Evolutionary conservation across 345 rosid species (phyloP).

Genomic region (Citrus medica): DNA sequence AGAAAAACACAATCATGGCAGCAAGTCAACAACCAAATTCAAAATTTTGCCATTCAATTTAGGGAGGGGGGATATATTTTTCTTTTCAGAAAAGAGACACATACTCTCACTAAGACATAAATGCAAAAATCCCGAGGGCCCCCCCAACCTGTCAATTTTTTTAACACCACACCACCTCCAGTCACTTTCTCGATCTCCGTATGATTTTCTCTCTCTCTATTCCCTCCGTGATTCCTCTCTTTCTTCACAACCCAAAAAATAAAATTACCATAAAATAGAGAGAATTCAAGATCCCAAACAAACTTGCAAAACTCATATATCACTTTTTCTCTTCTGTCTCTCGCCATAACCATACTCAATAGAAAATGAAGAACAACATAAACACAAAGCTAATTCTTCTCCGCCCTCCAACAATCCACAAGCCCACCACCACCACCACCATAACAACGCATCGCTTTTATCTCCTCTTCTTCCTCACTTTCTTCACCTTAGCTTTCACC

Average conservation of each 20-base stretch:
- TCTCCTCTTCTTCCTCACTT: slow-evolving; percentile 53
- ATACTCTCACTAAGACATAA: neutral
- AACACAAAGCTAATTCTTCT: slow-evolving; percentile 72
- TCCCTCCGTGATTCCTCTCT: slow-evolving; percentile 31
- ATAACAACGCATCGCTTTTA: slow-evolving; percentile 36
- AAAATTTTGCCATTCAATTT: neutral
- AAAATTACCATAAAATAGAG: too few relatives aligned
- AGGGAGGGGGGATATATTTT: too few relatives aligned
- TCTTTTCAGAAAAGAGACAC: neutral
- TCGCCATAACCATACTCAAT: neutral
- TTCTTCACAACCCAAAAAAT: neutral
- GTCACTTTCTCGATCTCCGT: neutral
- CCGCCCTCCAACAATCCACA: slow-evolving; percentile 63
- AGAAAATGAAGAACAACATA: slow-evolving; percentile 52
- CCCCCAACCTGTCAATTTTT: neutral
- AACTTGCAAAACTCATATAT: neutral
- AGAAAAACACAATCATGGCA: too few relatives aligned
- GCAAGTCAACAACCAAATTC: neutral
- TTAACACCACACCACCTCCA: neutral
- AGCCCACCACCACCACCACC: slow-evolving; percentile 34
- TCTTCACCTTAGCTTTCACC: slow-evolving; percentile 72
- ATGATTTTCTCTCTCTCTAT: slow-evolving; percentile 1
- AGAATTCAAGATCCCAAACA: neutral
- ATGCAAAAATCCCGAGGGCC: neutral
- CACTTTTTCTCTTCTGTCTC: neutral